Conservation (phyloP, 306 rosid genomes). For the Astragalus membranaceus region DNA sequence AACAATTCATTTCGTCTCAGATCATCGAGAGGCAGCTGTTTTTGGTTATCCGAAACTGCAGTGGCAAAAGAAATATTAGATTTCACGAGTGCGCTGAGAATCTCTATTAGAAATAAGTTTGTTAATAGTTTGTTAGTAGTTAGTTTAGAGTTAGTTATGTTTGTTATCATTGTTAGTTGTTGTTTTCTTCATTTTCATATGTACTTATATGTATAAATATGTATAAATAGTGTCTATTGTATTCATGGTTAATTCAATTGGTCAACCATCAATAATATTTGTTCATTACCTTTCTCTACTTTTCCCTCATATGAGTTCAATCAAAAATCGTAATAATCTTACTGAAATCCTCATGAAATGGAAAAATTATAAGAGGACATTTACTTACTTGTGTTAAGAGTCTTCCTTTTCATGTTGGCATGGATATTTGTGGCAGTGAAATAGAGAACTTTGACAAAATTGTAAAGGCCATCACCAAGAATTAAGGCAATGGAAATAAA, state of each 20-base stretch:
- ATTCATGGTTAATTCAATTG: too few species aligned
- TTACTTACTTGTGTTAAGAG: slow-evolving; percentile 43
- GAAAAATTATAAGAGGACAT: background rate
- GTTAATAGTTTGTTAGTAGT: too few species aligned
- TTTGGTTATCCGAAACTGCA: slow-evolving; percentile 46
- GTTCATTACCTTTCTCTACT: too few species aligned
- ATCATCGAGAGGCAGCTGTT: slow-evolving; percentile 46
- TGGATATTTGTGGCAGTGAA: slow-evolving; percentile 55
- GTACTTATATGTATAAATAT: too few species aligned
- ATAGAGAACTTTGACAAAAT: slow-evolving; percentile 72
- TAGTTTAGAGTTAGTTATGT: too few species aligned
- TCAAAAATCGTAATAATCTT: background rate
- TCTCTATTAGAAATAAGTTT: too few species aligned
- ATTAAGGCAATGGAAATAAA: slow-evolving; percentile 83
- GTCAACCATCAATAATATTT: too few species aligned
- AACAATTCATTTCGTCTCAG: slow-evolving; percentile 71
- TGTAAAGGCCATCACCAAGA: slow-evolving; percentile 96
- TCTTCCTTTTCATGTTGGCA: slow-evolving; percentile 40
- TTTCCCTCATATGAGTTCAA: too few species aligned
- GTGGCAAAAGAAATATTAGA: slow-evolving; percentile 12
- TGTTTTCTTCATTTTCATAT: too few species aligned
- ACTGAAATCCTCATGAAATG: background rate
- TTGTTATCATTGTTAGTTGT: too few species aligned
- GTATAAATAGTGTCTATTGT: too few species aligned
- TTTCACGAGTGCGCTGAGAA: background rate